Percentiles rank a stretch among this genome's conserved stretches.
These are phyloP conservation scores for Aegilops longissima DNA, from an alignment of 176 grass and related monocot species.

Conservation along the genomic window DNA sequence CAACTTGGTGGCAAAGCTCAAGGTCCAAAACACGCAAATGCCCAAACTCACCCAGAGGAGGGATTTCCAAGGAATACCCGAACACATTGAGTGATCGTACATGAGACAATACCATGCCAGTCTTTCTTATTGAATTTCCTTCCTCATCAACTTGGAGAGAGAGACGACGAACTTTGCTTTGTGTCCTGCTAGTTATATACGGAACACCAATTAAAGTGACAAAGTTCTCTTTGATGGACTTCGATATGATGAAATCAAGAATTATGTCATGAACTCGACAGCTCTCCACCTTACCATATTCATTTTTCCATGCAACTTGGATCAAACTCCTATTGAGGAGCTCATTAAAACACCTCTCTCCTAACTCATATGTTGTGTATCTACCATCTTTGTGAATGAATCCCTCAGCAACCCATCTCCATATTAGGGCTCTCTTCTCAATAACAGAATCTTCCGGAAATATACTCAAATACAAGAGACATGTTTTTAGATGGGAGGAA, in stretches of 20 bases:
- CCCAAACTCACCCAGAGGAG: too few relatives aligned
- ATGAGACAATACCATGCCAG: not conserved
- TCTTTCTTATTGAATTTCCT: not conserved
- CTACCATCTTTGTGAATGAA: not conserved
- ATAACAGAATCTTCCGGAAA: not conserved
- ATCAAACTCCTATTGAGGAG: not conserved
- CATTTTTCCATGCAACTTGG: not conserved
- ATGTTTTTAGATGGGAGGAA: not conserved
- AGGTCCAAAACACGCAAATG: too few relatives aligned
- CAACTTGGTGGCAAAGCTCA: too few relatives aligned
- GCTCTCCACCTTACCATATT: not conserved
- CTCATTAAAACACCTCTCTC: not conserved
- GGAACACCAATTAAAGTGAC: not conserved
- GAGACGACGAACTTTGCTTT: not conserved
- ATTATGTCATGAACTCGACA: not conserved
- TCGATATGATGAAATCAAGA: not conserved
- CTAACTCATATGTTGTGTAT: not conserved
- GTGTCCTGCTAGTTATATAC: not conserved
- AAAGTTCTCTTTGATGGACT: not conserved
- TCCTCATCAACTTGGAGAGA: not conserved
- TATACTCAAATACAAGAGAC: not conserved
- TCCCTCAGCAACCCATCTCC: slow-evolving; percentile 9
- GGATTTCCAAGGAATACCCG: not conserved
- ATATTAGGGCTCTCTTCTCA: not conserved
- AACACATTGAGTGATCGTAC: not conserved